These are phyloP conservation scores for Cymodocea nodosa DNA, from an alignment of 116 monocot genomes.

Conservation along the genomic window DNA sequence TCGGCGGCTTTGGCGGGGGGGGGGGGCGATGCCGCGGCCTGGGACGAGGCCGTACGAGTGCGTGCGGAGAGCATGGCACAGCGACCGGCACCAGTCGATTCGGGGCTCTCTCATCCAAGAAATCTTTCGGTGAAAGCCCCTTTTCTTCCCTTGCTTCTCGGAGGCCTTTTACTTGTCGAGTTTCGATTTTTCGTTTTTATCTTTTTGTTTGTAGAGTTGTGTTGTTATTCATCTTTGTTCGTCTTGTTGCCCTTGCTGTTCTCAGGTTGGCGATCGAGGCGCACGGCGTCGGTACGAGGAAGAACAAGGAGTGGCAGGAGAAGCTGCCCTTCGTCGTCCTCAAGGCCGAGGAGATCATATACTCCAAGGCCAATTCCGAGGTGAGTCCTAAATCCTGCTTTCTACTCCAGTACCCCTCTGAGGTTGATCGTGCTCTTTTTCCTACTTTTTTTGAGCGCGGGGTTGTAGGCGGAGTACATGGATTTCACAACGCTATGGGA, in stretches of 20 bases:
- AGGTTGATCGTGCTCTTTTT: neutral
- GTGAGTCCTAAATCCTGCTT: constrained; percentile 9
- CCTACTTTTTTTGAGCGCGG: neutral
- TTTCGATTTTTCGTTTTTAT: neutral
- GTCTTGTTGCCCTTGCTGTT: neutral
- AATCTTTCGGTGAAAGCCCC: constrained; percentile 51
- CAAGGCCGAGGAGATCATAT: constrained; percentile 89
- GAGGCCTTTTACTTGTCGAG: neutral
- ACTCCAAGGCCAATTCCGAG: constrained; percentile 95
- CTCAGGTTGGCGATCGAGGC: constrained; percentile 50
- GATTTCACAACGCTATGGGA: constrained; percentile 52
- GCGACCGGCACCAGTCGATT: constrained; percentile 77
- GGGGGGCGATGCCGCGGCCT: constrained; percentile 18
- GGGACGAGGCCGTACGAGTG: constrained; percentile 93
- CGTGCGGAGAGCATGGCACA: constrained; percentile 88
- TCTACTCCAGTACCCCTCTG: too few relatives aligned
- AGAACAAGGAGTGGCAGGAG: constrained; percentile 85
- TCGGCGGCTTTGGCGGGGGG: neutral
- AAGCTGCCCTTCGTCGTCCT: constrained; percentile 82
- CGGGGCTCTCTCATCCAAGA: constrained; percentile 89
- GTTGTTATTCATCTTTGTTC: neutral
- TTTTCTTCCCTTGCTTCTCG: neutral
- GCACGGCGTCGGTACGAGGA: constrained; percentile 37
- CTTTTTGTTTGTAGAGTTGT: neutral
- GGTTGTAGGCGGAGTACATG: constrained; percentile 57